Evolutionary conservation across 2,329 filamentous ascomycete species (phyloP), one percentile per base, ranked within the genome.

Genomic region (Aureobasidium musti): DNA sequence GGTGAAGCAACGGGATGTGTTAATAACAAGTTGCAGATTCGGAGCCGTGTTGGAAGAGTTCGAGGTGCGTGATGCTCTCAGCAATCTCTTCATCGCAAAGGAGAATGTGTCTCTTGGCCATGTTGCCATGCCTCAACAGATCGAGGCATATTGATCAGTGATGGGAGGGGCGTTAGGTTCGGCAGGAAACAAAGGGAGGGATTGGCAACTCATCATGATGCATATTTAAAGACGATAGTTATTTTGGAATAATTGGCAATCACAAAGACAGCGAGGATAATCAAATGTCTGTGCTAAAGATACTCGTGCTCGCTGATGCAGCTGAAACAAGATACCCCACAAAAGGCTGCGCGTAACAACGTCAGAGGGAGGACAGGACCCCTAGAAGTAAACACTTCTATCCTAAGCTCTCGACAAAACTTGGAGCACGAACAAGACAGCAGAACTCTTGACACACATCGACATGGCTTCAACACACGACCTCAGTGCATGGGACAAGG

Each of bases 1-100:
- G 26, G 49, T 17, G 14, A 41, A 56, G 23, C 17, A 3, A 56
- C 17, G 52, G 33, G 41, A 30, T 21, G 14, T n/a, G 7, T n/a
- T 21, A 23, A 59, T 69, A 35, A 69, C 60, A 23, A 14, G n/a
- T 30, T 49, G 23, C 68, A 86, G 84, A 6, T 90, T 90, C 71
- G 88, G 88, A 35, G 87, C 88, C 37, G 87, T 90, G 0, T 79
- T 90, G 68, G 88, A 90, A 74, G 87, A 90, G 69, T 90, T 90
- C 71, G 89, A 92, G 78, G 85, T 92, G 43, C 82, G 85, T 59
- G 93, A 97, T 79, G 91, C 91, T 26, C 78, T 97, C 65, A 89
- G 89, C 73, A 88, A 83, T 43, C 83, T 92, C 28, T 82, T 92
- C 70, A 87, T 85, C 10, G 83, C 82, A 30, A 89, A 88, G 77